A percentile compares a stretch with the other conserved stretches of the same genome.
These are phyloP conservation scores for Xylariomycetidae sp. DNA, from an alignment of 2,329 filamentous ascomycete genomes.

Conservation along the genomic window DNA sequence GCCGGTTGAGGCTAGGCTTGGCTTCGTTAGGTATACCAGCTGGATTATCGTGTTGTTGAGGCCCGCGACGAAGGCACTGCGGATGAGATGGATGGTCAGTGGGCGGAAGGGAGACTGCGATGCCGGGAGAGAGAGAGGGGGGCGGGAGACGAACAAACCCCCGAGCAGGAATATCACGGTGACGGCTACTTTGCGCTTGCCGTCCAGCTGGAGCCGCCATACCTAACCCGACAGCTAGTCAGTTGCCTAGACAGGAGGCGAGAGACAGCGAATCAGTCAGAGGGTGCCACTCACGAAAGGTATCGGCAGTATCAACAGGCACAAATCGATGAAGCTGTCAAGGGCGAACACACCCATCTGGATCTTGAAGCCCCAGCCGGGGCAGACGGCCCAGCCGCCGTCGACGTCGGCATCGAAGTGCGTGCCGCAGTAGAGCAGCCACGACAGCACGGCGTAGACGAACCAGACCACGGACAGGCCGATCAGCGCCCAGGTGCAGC, in stretches of 20 bases:
- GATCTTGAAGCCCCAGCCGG: slow-evolving; percentile 8
- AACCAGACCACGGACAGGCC: slow-evolving; percentile 8
- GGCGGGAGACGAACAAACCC: slow-evolving; percentile 6
- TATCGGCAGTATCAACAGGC: slow-evolving; percentile 7
- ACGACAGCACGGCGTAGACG: slow-evolving; percentile 8
- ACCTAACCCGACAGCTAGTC: too few relatives aligned
- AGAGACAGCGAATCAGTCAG: too few relatives aligned
- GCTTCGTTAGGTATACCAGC: slow-evolving; percentile 8
- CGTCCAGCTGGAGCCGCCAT: slow-evolving; percentile 8
- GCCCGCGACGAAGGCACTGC: slow-evolving; percentile 9
- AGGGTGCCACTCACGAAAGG: too few relatives aligned
- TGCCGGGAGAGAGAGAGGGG: too few relatives aligned
- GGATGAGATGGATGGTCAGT: not conserved
- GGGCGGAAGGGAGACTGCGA: too few relatives aligned
- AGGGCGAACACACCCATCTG: slow-evolving; percentile 10
- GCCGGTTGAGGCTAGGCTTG: slow-evolving; percentile 3
- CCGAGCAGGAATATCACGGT: slow-evolving; percentile 7
- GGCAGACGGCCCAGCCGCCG: slow-evolving; percentile 6
- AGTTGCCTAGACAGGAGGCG: too few relatives aligned
- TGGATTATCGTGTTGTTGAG: slow-evolving; percentile 10
- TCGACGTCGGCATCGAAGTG: slow-evolving; percentile 7
- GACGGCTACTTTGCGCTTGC: slow-evolving; percentile 9
- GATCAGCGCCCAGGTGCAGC: slow-evolving; percentile 8
- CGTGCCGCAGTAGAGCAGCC: slow-evolving; percentile 9
- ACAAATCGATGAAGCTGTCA: slow-evolving; percentile 10